Percentiles rank a stretch among this genome's conserved stretches.
Evolutionary conservation across 129 eudicot genomes (phyloP).

Genomic region (Gnaphalium uliginosum): DNA sequence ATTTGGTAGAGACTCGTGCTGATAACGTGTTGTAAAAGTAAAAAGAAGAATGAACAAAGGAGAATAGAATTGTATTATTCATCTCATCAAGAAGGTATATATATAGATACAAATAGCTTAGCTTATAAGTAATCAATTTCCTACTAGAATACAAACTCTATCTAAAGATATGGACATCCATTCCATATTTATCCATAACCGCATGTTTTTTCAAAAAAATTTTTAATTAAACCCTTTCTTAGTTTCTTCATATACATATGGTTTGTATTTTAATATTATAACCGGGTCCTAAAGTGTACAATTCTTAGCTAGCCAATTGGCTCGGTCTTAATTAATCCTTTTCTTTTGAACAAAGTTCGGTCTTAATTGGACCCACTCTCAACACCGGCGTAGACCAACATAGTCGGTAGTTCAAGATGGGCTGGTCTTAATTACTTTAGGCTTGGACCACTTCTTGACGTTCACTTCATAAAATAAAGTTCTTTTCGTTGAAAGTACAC

Average conservation of each 20-base stretch:
- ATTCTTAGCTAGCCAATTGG: neutral
- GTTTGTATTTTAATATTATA: neutral
- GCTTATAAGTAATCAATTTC: too few relatives aligned
- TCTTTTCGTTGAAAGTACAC: neutral
- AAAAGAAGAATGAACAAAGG: too few relatives aligned
- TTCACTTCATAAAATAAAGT: neutral
- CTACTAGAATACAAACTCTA: too few relatives aligned
- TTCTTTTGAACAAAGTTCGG: neutral
- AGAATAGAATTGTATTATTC: too few relatives aligned
- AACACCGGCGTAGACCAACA: neutral
- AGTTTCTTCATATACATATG: neutral
- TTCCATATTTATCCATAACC: too few relatives aligned
- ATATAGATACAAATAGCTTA: too few relatives aligned
- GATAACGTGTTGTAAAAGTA: too few relatives aligned
- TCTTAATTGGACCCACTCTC: constrained; percentile 3
- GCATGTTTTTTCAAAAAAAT: too few relatives aligned
- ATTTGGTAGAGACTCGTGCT: too few relatives aligned
- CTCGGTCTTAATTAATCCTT: neutral
- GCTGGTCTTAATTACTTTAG: neutral
- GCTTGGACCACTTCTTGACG: neutral
- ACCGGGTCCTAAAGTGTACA: neutral
- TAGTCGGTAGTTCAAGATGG: neutral
- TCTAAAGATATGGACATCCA: too few relatives aligned
- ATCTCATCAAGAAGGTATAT: too few relatives aligned
- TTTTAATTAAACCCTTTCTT: too few relatives aligned